Evolutionary conservation across 2,329 filamentous ascomycete genomes (phyloP).

Genomic region (Fusarium sp.): DNA sequence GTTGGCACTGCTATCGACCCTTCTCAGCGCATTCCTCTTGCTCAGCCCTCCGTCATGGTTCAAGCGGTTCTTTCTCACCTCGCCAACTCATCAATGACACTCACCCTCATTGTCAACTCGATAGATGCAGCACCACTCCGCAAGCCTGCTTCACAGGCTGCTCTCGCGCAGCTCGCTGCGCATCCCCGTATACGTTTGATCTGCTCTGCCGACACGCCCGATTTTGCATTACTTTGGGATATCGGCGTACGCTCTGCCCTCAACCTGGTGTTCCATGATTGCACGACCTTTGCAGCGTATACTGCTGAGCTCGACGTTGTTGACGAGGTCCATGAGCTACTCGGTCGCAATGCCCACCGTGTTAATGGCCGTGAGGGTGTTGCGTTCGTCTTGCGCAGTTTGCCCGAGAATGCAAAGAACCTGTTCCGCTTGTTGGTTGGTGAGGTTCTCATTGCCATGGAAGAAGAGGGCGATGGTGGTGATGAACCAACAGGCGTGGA

Average conservation of each 20-base stretch:
- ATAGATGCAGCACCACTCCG: constrained; percentile 85
- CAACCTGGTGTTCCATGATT: constrained; percentile 92
- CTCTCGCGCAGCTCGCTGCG: constrained; percentile 81
- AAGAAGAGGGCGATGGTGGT: constrained; percentile 65
- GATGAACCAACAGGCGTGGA: constrained; percentile 79
- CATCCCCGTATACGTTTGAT: constrained; percentile 79
- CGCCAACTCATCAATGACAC: constrained; percentile 51
- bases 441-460: constrained; percentile 81
- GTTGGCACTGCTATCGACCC: constrained; percentile 73
- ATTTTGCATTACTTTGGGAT: constrained; percentile 91
- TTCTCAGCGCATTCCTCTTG: constrained; percentile 62
- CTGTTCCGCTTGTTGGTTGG: constrained; percentile 87
- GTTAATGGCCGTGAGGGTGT: constrained; percentile 93
- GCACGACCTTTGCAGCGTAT: constrained; percentile 87
- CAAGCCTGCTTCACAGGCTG: constrained; percentile 74
- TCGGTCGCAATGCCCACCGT: constrained; percentile 83
- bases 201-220: constrained; percentile 88
- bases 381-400: constrained; percentile 86
- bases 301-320: constrained; percentile 82
- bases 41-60: constrained; percentile 76
- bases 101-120: constrained; percentile 85
- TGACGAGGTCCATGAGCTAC: constrained; percentile 88
- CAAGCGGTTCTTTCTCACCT: constrained; percentile 74
- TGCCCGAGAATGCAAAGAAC: constrained; percentile 92
- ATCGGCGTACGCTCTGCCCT: constrained; percentile 84